Evolutionary conservation across 2,329 filamentous ascomycete species (phyloP).

Genomic region (Tothia fuscella): DNA sequence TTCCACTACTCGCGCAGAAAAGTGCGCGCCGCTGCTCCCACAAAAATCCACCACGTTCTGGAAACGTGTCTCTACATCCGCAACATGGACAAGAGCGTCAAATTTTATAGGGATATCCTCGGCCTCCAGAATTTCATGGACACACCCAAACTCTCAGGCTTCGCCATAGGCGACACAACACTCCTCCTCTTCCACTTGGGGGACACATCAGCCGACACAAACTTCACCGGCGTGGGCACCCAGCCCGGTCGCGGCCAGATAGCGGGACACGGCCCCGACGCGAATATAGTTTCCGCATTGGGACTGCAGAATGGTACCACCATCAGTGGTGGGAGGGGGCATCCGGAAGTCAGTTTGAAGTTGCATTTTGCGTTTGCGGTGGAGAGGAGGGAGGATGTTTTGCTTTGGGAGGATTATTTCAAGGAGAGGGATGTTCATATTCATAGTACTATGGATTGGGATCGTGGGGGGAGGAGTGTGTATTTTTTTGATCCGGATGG

Average conservation of each 20-base stretch:
- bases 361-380: slow-evolving; percentile 22
- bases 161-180: slow-evolving; percentile 21
- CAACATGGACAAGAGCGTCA: slow-evolving; percentile 15
- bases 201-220: neutral
- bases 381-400: slow-evolving; percentile 15
- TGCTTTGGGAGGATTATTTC: slow-evolving; percentile 18
- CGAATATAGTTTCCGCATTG: neutral
- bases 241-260: neutral
- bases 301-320: neutral
- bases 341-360: slow-evolving; percentile 12
- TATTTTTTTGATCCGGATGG: slow-evolving; percentile 22
- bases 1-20: too few relatives aligned
- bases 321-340: neutral
- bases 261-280: slow-evolving; percentile 7
- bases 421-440: slow-evolving; percentile 16
- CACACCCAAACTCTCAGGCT: slow-evolving; percentile 15
- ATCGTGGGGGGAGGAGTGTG: slow-evolving; percentile 19
- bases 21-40: neutral
- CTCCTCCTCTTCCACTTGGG: slow-evolving; percentile 9
- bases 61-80: slow-evolving; percentile 21
- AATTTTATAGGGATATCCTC: slow-evolving; percentile 19
- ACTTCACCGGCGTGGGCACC: neutral
- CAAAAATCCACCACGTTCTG: slow-evolving; percentile 16
- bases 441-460: slow-evolving; percentile 18
- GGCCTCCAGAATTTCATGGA: slow-evolving; percentile 14